Evolutionary conservation across 805 yeast species (phyloP).

Genomic region (Pichia thaimueangensis): DNA sequence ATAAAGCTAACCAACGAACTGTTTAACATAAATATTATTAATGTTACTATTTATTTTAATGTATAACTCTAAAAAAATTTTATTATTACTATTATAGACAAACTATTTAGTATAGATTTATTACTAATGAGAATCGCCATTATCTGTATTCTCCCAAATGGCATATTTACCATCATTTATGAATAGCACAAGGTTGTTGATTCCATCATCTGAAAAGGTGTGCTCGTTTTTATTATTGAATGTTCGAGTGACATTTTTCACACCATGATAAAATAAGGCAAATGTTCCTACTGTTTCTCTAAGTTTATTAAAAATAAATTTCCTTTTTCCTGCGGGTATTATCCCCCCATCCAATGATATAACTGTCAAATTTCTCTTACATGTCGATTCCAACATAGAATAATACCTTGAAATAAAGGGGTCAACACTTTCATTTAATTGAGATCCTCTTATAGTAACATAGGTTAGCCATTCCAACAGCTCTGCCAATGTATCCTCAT

Average conservation of each 20-base stretch:
- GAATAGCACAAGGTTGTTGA: slow-evolving; percentile 22
- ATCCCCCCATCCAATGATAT: neutral
- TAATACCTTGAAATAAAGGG: slow-evolving; percentile 23
- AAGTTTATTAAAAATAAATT: neutral
- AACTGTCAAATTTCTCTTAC: neutral
- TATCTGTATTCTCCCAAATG: slow-evolving; percentile 27
- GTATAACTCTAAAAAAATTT: too few relatives aligned
- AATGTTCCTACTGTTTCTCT: slow-evolving; percentile 19
- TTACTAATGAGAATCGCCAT: slow-evolving; percentile 22
- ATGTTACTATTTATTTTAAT: too few relatives aligned
- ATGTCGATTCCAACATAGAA: slow-evolving; percentile 10
- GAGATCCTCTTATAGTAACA: slow-evolving; percentile 22
- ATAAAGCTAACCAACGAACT: too few relatives aligned
- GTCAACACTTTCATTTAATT: slow-evolving; percentile 19
- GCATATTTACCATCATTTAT: slow-evolving; percentile 16
- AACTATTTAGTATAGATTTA: too few relatives aligned
- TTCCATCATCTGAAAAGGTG: slow-evolving; percentile 24
- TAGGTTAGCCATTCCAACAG: slow-evolving; percentile 29
- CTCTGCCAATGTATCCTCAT: slow-evolving; percentile 20
- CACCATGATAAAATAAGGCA: slow-evolving; percentile 24
- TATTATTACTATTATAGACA: too few relatives aligned
- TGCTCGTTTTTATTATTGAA: slow-evolving; percentile 25
- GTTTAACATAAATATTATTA: too few relatives aligned
- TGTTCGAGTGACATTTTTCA: slow-evolving; percentile 23
- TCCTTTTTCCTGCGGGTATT: neutral